phyloP scores from a whole-genome alignment of 305 asterid species.

The Fraxinus dipetala region DNA sequence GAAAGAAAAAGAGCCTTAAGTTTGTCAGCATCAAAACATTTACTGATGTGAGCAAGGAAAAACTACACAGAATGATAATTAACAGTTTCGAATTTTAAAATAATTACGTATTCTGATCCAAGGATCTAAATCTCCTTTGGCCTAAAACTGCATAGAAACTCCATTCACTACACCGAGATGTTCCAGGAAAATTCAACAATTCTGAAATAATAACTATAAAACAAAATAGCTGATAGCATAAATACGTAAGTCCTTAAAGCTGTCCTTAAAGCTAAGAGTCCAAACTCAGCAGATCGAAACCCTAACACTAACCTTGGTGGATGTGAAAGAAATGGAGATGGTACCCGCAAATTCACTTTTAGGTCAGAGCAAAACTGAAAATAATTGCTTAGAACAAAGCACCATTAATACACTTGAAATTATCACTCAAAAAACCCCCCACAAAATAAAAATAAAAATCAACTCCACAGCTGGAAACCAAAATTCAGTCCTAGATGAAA shows the following conservation, averaged over 20 bases:
- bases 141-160: background rate
- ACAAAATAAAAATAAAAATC: background rate
- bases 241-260: background rate
- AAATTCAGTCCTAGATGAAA: background rate
- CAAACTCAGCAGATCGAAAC: constrained; percentile 22
- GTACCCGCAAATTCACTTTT: background rate
- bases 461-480: background rate
- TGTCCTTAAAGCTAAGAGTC: background rate
- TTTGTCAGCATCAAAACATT: constrained; percentile 2
- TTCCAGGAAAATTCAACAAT: background rate
- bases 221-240: background rate
- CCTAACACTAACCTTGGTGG: constrained; percentile 31
- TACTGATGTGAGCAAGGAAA: background rate
- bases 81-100: background rate
- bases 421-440: background rate
- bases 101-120: background rate
- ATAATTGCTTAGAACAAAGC: constrained; percentile 17
- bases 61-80: constrained; percentile 4
- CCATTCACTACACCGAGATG: background rate
- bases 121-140: background rate
- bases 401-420: background rate
- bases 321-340: background rate
- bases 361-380: constrained; percentile 20
- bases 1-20: background rate
- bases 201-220: constrained; percentile 13